Evolutionary conservation across 805 yeast genomes (phyloP), one percentile per base, ranked within the genome.

Genomic region (Yarrowia sp.): DNA sequence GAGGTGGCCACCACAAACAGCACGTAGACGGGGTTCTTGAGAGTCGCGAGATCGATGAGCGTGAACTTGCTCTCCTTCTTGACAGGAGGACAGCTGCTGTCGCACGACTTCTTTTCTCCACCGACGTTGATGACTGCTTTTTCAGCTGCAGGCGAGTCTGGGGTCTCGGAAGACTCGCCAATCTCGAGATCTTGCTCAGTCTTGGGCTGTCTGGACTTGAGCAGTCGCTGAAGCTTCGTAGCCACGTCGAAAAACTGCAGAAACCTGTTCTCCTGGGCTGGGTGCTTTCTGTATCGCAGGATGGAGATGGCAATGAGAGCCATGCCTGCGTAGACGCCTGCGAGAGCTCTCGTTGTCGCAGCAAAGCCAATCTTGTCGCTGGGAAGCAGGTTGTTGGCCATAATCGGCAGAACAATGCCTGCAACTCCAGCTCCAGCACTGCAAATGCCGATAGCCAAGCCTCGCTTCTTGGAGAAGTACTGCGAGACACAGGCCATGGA

Each of bases 261-360:
- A 38, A 53, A 21, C 53, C 22, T 25, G 38, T 16, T 38, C 13
- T 29, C 42, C 9, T 31, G 41, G 9, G 58, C 35, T 21, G 62
- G 62, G 5, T 56, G 36, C 7, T 25, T 19, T 22, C 61, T 51
- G 41, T 39, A 41, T 14, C 61, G 19, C 24, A 56, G 16, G 9
- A 25, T 58, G 41, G 27, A 63, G 21, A 63, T 65, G 59, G 62
- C 53, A 13, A 58, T 31, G 27, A 41, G 6, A 33, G 62, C 53
- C 24, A 58, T 49, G 8, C 71, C 74, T n/a, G 42, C 39, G 24
- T 56, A 44, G 27, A 69, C 67, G 27, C 68, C 67, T 3, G 70
- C 82, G 19, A 72, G 68, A 63, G 75, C 70, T 63, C 83, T 67
- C 59, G 78, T 69, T 0, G 81, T 79, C 81, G 83, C 80, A 36